phyloP scores from a whole-genome alignment of 768 basidiomycete genomes.

The Tulasnella sp. region DNA sequence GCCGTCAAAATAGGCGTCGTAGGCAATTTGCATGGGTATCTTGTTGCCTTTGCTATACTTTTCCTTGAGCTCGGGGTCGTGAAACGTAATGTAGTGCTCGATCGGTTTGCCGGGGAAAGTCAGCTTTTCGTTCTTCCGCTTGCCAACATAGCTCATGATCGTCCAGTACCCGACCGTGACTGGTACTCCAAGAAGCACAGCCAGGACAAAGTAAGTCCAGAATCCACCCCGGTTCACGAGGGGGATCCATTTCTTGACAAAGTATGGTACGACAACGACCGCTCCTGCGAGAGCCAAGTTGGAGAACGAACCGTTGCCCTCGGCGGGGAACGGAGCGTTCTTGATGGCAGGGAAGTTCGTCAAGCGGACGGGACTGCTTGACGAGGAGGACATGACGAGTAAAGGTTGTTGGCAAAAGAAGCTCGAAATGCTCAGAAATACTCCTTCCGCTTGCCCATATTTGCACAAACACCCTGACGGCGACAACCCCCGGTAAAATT shows the following conservation, averaged over 20 bases:
- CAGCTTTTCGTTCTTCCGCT: conserved; percentile 75
- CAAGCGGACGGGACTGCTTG: conserved; percentile 16
- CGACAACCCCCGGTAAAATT: too few relatives aligned
- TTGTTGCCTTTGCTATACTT: conserved; percentile 75
- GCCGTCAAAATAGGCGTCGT: conserved; percentile 93
- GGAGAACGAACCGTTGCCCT: conserved; percentile 76
- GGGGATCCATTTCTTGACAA: conserved; percentile 72
- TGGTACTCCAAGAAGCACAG: conserved; percentile 61
- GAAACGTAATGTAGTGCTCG: conserved; percentile 82
- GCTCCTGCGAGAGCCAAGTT: conserved; percentile 66
- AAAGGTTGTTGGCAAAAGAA: too few relatives aligned
- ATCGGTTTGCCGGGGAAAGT: conserved; percentile 71
- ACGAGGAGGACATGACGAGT: too few relatives aligned
- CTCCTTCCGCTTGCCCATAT: too few relatives aligned
- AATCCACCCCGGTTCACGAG: conserved; percentile 73
- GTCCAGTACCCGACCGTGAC: conserved; percentile 82
- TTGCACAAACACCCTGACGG: too few relatives aligned
- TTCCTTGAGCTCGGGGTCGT: conserved; percentile 66
- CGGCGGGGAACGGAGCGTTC: conserved; percentile 74
- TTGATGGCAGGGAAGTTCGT: conserved; percentile 69
- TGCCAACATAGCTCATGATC: conserved; percentile 67
- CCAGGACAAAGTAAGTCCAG: conserved; percentile 73
- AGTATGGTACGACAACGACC: conserved; percentile 68
- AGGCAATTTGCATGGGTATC: conserved; percentile 95
- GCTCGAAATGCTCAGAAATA: too few relatives aligned